Base-by-base conservation (phyloP, 2,329 filamentous ascomycete genomes). In the Hypoxylon sp. region DNA sequence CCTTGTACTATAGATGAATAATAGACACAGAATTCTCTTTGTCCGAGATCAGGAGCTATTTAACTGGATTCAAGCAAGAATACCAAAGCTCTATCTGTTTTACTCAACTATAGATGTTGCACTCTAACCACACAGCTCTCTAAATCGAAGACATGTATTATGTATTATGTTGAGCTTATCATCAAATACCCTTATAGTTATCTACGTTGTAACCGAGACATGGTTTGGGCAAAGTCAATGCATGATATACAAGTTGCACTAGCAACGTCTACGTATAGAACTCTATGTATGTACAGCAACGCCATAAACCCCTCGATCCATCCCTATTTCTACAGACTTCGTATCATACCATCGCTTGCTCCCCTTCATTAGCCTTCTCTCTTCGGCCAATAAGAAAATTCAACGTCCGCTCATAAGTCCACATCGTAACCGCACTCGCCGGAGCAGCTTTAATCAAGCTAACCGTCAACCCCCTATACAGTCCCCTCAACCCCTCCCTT, bases 401-500 rank as follows among this genome's bases (percentile, higher is more conserved):
- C 82, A 98, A 82, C 17, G 88, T 88, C 76, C 91, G 85, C 82
- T 97, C 95, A 80, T 97, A 98, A 1, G 93, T 97, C 94, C 94
- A 98, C 85, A 98, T 93, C 0, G 95, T 98, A 33, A 97, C 89
- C 6, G 95, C 94, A 79, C 93, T 96, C 30, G 93, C 90, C n/a
- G 96, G 96, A 22, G 95, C 96, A 33, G 95, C 93, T 84, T 99
- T 99, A 73, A 98, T 79, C 77, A 99, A 82, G 79, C 94, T 95
- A 62, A 98, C 94, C 0, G 91, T 91, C 78, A 99, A 82, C 0
- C 96, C 96, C 60, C 95, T 88, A 80, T 98, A 99, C 74, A 98
- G 79, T 0, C 95, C 95, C 61, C 93, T 86, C 48, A 90, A 75
- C 0, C 96, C 95, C 79, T 98, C 95, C 7, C 84, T 86, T 60